These are phyloP conservation scores for Termitomyces bulborhizus DNA, from an alignment of 768 basidiomycete species.

Conservation along the genomic window DNA sequence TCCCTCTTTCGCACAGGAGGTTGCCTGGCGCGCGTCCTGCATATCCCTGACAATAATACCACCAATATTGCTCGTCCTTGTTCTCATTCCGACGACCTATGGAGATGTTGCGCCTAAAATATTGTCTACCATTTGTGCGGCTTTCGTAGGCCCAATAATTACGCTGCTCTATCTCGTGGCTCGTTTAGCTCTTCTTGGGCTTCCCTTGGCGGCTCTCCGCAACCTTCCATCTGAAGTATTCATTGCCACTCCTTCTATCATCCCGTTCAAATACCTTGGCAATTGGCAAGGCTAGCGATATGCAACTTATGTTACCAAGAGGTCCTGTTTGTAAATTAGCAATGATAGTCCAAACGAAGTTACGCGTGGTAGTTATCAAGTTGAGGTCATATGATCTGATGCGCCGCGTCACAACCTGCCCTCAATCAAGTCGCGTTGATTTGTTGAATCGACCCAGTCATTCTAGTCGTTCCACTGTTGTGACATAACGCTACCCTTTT, in stretches of 20 bases:
- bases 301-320: background rate
- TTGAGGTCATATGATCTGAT: background rate
- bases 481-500: background rate
- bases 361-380: background rate
- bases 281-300: background rate
- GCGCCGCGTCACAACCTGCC: slow-evolving; percentile 3
- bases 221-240: background rate
- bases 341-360: background rate
- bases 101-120: background rate
- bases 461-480: background rate
- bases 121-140: background rate
- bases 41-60: slow-evolving; percentile 11
- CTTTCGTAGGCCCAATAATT: background rate
- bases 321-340: background rate
- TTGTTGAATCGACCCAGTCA: slow-evolving; percentile 6
- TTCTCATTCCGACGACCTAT: background rate
- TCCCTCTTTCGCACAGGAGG: slow-evolving; percentile 11
- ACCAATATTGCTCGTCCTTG: background rate
- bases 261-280: background rate
- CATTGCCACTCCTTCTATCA: background rate
- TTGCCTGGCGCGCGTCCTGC: slow-evolving; percentile 18
- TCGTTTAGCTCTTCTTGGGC: background rate
- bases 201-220: background rate
- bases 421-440: slow-evolving; percentile 13
- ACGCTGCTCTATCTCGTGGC: background rate